Evolutionary conservation across 129 eudicot genomes (phyloP).

Genomic region (Escallonia rubra): DNA sequence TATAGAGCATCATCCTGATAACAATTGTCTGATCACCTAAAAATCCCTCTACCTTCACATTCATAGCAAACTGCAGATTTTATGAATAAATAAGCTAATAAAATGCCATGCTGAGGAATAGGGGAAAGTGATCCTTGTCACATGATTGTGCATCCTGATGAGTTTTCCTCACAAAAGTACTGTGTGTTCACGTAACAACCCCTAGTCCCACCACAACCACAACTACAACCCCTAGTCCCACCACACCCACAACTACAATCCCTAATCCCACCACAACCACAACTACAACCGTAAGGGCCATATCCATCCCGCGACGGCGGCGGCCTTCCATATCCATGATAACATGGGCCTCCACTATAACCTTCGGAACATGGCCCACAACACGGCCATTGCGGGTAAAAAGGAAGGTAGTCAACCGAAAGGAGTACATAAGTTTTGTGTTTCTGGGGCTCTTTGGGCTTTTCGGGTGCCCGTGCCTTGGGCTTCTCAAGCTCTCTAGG

Average conservation of each 20-base stretch:
- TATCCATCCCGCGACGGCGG: not conserved
- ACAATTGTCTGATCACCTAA: too few relatives aligned
- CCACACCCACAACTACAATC: not conserved
- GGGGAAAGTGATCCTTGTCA: too few relatives aligned
- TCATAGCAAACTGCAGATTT: too few relatives aligned
- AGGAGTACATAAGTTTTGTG: conserved; percentile 20
- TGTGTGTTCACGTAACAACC: not conserved
- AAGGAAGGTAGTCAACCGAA: too few relatives aligned
- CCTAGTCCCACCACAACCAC: too few relatives aligned
- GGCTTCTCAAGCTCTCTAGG: conserved; percentile 15
- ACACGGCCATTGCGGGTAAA: conserved; percentile 8
- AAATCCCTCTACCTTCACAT: too few relatives aligned
- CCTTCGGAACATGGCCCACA: conserved; percentile 23
- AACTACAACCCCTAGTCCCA: too few relatives aligned
- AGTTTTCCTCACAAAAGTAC: too few relatives aligned
- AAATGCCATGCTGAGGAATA: too few relatives aligned
- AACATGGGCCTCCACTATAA: conserved; percentile 23
- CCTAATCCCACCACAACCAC: not conserved
- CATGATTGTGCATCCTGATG: too few relatives aligned
- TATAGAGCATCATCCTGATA: too few relatives aligned
- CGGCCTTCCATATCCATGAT: conserved; percentile 17
- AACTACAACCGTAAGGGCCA: conserved; percentile 5
- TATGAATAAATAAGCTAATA: too few relatives aligned
- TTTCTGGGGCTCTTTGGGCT: conserved; percentile 12
- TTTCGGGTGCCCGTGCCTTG: conserved; percentile 3